Conservation (phyloP, 768 basidiomycete genomes). For the Lactifluus rugatus region DNA sequence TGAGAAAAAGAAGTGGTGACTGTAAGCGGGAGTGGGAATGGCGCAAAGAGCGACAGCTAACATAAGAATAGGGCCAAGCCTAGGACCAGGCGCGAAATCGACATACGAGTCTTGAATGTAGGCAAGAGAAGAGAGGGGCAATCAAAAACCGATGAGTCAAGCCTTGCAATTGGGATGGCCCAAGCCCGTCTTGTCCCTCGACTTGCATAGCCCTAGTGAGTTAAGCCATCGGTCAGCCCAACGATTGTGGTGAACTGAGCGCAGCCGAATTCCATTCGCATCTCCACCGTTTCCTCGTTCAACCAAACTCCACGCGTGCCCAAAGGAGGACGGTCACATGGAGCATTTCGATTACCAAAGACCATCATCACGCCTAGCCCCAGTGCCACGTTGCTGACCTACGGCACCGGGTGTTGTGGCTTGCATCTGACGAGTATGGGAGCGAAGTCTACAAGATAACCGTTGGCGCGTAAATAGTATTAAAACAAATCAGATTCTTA, state of each 20-base stretch:
- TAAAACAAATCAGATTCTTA: constrained; percentile 34
- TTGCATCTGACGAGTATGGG: constrained; percentile 77
- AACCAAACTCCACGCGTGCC: constrained; percentile 38
- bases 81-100: constrained; percentile 16
- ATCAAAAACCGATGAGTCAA: constrained; percentile 5
- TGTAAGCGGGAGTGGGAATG: constrained; percentile 26
- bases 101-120: constrained; percentile 11
- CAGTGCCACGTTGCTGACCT: constrained; percentile 33
- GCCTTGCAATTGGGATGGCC: constrained; percentile 8
- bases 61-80: constrained; percentile 14
- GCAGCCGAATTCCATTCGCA: constrained; percentile 24
- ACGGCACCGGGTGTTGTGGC: constrained; percentile 40
- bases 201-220: constrained; percentile 29
- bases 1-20: constrained; percentile 33
- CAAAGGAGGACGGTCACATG: constrained; percentile 22
- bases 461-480: constrained; percentile 15
- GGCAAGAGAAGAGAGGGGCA: constrained; percentile 3
- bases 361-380: constrained; percentile 37
- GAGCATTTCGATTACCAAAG: constrained; percentile 33
- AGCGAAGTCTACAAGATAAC: constrained; percentile 55
- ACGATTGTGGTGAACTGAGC: constrained; percentile 26
- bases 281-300: constrained; percentile 35
- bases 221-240: constrained; percentile 33
- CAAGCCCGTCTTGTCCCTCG: constrained; percentile 12
- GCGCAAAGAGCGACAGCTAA: constrained; percentile 12